Conservation (phyloP, 1,284 basidiomycete genomes). For the Melanopsichium pennsylvanicum region DNA sequence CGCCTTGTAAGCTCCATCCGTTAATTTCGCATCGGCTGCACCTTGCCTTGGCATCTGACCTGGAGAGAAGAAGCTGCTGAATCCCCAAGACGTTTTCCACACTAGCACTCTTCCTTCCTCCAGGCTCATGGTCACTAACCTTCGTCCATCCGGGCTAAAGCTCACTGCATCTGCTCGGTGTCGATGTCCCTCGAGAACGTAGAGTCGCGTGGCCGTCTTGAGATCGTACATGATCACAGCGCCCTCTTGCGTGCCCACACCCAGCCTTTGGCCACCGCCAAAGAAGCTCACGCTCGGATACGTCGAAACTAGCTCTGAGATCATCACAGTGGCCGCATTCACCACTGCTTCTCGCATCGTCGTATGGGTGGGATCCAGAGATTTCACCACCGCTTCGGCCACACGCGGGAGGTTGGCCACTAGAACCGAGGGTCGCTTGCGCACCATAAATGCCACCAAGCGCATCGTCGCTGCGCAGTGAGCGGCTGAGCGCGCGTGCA, state of each 20-base stretch:
- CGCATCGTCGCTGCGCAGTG: slow-evolving; percentile 89
- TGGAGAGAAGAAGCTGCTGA: slow-evolving; percentile 86
- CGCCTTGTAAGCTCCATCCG: slow-evolving; percentile 60
- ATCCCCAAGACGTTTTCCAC: slow-evolving; percentile 66
- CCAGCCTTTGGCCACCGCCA: slow-evolving; percentile 81
- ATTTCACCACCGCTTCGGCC: slow-evolving; percentile 95
- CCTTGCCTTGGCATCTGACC: slow-evolving; percentile 90
- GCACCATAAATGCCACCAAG: slow-evolving; percentile 89
- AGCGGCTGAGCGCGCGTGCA: slow-evolving; percentile 79
- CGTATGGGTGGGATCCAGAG: slow-evolving; percentile 87
- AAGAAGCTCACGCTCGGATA: slow-evolving; percentile 94
- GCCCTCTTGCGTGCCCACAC: slow-evolving; percentile 92
- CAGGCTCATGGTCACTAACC: slow-evolving; percentile 85
- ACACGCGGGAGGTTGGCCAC: slow-evolving; percentile 85
- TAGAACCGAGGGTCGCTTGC: slow-evolving; percentile 75
- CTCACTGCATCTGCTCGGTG: slow-evolving; percentile 35
- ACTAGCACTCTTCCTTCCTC: slow-evolving; percentile 73
- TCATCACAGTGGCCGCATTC: slow-evolving; percentile 89
- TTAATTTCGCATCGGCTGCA: slow-evolving; percentile 69
- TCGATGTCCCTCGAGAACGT: slow-evolving; percentile 86
- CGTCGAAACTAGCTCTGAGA: slow-evolving; percentile 76
- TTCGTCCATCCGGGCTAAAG: slow-evolving; percentile 89
- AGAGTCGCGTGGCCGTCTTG: slow-evolving; percentile 91
- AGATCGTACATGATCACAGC: slow-evolving; percentile 88
- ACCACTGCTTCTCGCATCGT: slow-evolving; percentile 84